A percentile compares a stretch with the other conserved stretches of the same genome.
Evolutionary conservation across 1,284 basidiomycete species (phyloP).

Genomic region (Ceratobasidium sp.): DNA sequence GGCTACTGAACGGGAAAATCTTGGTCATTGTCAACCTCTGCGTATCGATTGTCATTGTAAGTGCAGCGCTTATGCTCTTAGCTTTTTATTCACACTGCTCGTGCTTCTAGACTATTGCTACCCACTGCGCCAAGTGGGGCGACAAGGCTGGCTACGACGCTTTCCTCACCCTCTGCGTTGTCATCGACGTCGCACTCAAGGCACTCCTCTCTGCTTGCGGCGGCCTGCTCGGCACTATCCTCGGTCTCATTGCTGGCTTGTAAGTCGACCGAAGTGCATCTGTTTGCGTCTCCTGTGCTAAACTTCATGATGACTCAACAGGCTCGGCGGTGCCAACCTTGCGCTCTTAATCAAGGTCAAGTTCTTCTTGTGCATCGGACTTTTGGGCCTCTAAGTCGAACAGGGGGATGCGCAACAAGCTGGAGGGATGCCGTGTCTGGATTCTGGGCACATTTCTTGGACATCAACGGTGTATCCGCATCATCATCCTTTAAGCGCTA

Average conservation of each 20-base stretch:
- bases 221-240: constrained; percentile 26
- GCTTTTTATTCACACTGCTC: neutral
- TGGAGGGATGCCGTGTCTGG: neutral
- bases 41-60: constrained; percentile 21
- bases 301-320: neutral
- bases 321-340: constrained; percentile 23
- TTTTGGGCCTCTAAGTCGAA: constrained; percentile 31
- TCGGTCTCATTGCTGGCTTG: constrained; percentile 30
- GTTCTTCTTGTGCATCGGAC: constrained; percentile 30
- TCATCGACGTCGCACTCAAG: constrained; percentile 40
- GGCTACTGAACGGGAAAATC: constrained; percentile 30
- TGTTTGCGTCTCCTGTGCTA: no score
- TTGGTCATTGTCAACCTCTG: constrained; percentile 30
- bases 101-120: neutral
- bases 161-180: constrained; percentile 21
- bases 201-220: constrained; percentile 25
- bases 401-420: neutral
- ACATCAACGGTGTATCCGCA: no score
- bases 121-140: constrained; percentile 39
- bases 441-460: neutral
- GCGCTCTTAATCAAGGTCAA: constrained; percentile 42
- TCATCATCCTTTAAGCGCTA: no score
- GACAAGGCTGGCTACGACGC: constrained; percentile 42
- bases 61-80: neutral
- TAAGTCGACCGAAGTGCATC: neutral